Percentiles rank a stretch among this genome's conserved stretches.
Evolutionary conservation across 331 rosid species (phyloP).

Genomic region (Erythrophleum ivorense): DNA sequence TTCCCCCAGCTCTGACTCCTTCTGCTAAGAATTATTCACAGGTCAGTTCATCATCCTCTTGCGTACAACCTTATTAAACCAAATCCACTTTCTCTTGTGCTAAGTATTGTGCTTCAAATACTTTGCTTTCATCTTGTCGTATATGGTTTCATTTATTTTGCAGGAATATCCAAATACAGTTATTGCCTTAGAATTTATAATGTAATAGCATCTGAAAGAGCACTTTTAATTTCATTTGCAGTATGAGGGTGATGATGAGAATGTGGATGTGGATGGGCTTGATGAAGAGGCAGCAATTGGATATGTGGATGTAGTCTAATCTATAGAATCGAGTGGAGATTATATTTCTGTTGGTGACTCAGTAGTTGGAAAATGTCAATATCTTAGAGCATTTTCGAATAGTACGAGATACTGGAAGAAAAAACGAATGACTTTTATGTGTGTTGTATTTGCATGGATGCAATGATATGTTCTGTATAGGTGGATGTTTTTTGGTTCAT

Average conservation of each 20-base stretch:
- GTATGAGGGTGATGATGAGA: conserved; percentile 72
- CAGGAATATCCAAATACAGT: not conserved
- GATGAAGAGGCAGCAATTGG: conserved; percentile 51
- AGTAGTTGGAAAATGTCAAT: conserved; percentile 24
- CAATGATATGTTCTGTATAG: conserved; percentile 19
- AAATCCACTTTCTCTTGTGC: not conserved
- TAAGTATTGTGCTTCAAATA: not conserved
- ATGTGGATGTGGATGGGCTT: conserved; percentile 61
- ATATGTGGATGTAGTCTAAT: conserved; percentile 41
- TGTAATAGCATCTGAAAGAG: conserved; percentile 38
- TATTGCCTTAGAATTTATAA: conserved; percentile 17
- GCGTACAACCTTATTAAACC: conserved; percentile 2
- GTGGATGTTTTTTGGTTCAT: conserved; percentile 21
- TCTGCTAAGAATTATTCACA: conserved; percentile 48
- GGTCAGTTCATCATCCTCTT: conserved; percentile 52
- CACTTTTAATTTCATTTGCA: conserved; percentile 52
- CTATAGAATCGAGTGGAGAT: conserved; percentile 1
- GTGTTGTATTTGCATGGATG: conserved; percentile 21
- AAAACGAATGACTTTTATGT: conserved; percentile 8
- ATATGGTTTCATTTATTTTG: not conserved
- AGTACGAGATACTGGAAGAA: conserved; percentile 21
- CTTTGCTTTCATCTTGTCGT: not conserved
- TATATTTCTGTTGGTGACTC: conserved; percentile 31
- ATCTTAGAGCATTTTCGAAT: conserved; percentile 25
- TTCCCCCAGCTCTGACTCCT: conserved; percentile 63